Evolutionary conservation across 306 rosid genomes (phyloP).

Genomic region (Inga oerstediana): DNA sequence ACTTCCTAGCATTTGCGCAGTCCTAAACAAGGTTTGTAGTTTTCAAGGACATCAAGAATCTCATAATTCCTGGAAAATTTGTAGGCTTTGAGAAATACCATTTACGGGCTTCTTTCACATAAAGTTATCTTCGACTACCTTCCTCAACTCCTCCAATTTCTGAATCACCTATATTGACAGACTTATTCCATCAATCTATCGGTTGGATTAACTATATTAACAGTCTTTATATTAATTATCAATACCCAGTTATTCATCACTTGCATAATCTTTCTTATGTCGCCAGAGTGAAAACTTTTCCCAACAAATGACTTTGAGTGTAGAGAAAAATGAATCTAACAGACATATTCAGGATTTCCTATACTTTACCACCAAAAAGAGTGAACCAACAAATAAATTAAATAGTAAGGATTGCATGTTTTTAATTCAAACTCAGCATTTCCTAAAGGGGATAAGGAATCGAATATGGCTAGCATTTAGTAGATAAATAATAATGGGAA

Average conservation of each 20-base stretch:
- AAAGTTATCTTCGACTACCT: slow-evolving; percentile 68
- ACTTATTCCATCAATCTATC: background rate
- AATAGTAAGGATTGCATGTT: too few relatives aligned
- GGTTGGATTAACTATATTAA: background rate
- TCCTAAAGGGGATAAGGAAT: too few relatives aligned
- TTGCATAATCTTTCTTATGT: background rate
- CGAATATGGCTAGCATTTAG: too few relatives aligned
- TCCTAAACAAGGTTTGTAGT: too few relatives aligned
- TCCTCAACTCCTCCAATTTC: slow-evolving; percentile 35
- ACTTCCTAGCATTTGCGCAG: slow-evolving; percentile 16
- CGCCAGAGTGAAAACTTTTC: background rate
- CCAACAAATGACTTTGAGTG: background rate
- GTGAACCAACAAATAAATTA: too few relatives aligned
- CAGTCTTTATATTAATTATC: background rate
- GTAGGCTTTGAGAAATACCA: background rate
- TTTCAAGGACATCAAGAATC: background rate
- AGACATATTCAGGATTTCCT: background rate
- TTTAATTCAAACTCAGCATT: too few relatives aligned
- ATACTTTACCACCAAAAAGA: background rate
- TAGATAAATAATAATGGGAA: too few relatives aligned
- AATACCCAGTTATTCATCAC: background rate
- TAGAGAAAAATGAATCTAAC: background rate
- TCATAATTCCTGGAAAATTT: background rate
- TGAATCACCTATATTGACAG: slow-evolving; percentile 5
- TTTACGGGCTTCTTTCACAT: slow-evolving; percentile 47